These are phyloP conservation scores for Pseudoturritis turrita DNA, from an alignment of 345 rosid genomes.

Conservation along the genomic window DNA sequence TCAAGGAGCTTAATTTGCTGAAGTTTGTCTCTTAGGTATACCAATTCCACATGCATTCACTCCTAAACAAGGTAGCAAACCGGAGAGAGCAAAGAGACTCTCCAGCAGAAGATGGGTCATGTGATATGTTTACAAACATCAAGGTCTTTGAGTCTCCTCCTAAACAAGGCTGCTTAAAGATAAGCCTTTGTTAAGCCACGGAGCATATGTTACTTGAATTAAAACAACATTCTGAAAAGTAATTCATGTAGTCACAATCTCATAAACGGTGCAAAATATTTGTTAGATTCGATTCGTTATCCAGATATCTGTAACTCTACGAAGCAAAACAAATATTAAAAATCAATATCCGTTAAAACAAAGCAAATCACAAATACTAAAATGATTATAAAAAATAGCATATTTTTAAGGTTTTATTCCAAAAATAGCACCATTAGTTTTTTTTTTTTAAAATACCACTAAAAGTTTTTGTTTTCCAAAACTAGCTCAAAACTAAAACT, in stretches of 20 bases:
- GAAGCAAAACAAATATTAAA: no score
- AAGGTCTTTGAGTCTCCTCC: conserved; percentile 81
- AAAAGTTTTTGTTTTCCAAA: no score
- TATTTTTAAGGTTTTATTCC: no score
- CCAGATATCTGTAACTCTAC: no score
- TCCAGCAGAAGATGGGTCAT: conserved; percentile 54
- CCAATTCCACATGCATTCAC: conserved; percentile 77
- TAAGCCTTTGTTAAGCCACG: not conserved
- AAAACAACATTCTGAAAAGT: not conserved
- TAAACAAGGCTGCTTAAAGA: conserved; percentile 56
- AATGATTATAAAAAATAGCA: no score
- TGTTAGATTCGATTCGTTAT: no score
- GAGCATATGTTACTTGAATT: not conserved
- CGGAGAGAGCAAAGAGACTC: conserved; percentile 78
- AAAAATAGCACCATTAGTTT: no score
- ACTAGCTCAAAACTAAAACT: no score
- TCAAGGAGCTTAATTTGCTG: not conserved
- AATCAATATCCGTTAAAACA: no score
- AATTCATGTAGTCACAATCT: not conserved
- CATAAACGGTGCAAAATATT: no score
- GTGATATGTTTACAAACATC: conserved; percentile 72
- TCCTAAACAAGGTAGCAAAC: conserved; percentile 73
- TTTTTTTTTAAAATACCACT: no score
- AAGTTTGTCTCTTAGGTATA: conserved; percentile 26
- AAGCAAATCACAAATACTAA: no score